Evolutionary conservation across 495 filamentous ascomycete genomes (phyloP), one percentile per base, ranked within the genome.

Genomic region (Darksidea phi): DNA sequence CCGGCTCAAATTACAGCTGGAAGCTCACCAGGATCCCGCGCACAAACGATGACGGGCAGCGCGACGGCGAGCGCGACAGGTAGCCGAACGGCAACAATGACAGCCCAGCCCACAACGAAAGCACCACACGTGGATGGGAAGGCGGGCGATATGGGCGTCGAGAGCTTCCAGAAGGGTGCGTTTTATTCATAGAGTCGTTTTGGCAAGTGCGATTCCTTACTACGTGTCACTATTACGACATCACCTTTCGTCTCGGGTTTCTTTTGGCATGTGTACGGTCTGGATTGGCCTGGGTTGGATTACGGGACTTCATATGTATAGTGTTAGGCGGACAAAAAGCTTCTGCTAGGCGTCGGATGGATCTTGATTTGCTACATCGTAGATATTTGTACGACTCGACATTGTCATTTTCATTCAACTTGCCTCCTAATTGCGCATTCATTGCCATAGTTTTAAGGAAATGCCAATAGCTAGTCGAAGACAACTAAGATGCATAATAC

Each of bases 121-220:
- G 61, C 67, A 25, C 69, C 68, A 23, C 52, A 62, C 57, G 53
- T 72, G 21, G 60, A 67, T 32, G 72, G 72, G 6, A 72, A 76
- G 67, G 61, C 58, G 26, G 70, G 61, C 0, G 71, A 95, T 70
- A 87, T 94, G 38, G 84, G 82, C 25, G 83, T 86, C 4, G 90
- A 96, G 73, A 91, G 87, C 71, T 95, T 96, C 74, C 89, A 95
- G 72, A 93, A 92, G 77, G 89, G 88, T 56, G 86, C 88, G 43
- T 95, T 95, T 73, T 88, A 89, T 74, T 85, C 84, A n/a, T 86
- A 57, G 71, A 12, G 32, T 24, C 8, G 26, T 11, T 43, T 48
- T 32, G 11, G 5, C 49, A 3, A 34, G 53, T 32, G 51, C 25
- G 28, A 24, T 32, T 32, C 46, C 15, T 57, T 59, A 42, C 45